A percentile compares a stretch with the other conserved stretches of the same genome.
phyloP scores from a whole-genome alignment of 1,284 basidiomycete genomes.

The Cutaneotrichosporon sp. region DNA sequence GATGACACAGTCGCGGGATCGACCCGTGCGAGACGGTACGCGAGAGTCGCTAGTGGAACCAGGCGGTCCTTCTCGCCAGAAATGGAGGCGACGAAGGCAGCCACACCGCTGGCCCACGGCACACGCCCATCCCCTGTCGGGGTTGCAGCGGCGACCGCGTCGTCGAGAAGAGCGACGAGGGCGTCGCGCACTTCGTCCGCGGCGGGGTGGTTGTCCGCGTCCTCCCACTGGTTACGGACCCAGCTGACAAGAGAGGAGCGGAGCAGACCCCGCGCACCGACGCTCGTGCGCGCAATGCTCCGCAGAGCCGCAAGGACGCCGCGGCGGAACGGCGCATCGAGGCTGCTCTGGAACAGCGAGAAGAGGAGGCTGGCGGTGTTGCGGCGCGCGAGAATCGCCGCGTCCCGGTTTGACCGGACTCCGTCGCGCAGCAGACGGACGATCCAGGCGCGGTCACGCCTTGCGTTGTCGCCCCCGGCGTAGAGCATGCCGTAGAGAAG shows the following conservation, averaged over 20 bases:
- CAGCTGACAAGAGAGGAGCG: conserved; percentile 67
- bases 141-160: conserved; percentile 15
- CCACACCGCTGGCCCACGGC: conserved; percentile 2
- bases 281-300: conserved; percentile 62
- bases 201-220: conserved; percentile 9
- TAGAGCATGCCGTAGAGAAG: conserved; percentile 82
- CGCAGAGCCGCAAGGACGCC: conserved; percentile 57
- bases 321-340: conserved; percentile 56
- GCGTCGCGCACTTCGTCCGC: conserved; percentile 15
- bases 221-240: conserved; percentile 65
- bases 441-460: conserved; percentile 82
- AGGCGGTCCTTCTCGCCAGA: background rate
- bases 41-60: conserved; percentile 4
- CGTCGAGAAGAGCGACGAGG: conserved; percentile 10
- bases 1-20: background rate
- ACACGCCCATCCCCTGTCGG: conserved; percentile 14
- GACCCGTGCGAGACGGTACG: background rate
- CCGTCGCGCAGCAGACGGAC: conserved; percentile 76
- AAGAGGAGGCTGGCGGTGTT: conserved; percentile 84
- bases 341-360: conserved; percentile 65
- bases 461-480: conserved; percentile 64
- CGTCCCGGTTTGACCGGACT: conserved; percentile 64
- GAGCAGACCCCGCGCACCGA: conserved; percentile 63
- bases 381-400: conserved; percentile 70
- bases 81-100: background rate